Evolutionary conservation across 1,284 basidiomycete genomes (phyloP).

Genomic region (Cutaneotrichosporon sp.): DNA sequence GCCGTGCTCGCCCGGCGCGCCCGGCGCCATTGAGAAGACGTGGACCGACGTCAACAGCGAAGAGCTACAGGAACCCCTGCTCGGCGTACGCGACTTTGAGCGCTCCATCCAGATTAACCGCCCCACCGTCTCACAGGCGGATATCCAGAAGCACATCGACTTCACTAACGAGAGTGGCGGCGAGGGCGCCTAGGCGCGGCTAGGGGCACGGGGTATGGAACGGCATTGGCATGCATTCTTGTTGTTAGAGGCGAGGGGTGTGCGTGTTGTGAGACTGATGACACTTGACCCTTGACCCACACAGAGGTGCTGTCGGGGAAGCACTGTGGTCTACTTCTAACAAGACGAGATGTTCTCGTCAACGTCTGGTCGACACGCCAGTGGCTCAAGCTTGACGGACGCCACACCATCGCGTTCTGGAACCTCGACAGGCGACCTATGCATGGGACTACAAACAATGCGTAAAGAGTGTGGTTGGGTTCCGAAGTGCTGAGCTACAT

Average conservation of each 20-base stretch:
- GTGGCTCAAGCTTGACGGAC: too few species aligned
- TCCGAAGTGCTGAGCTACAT: too few species aligned
- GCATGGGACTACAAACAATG: too few species aligned
- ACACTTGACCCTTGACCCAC: too few species aligned
- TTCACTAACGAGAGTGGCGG: slow-evolving; percentile 75
- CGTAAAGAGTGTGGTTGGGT: too few species aligned
- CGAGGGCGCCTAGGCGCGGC: slow-evolving; percentile 2
- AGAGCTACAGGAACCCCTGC: slow-evolving; percentile 78
- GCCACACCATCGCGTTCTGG: too few species aligned
- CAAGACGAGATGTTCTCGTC: too few species aligned
- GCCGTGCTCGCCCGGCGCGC: slow-evolving; percentile 91
- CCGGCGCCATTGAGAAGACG: slow-evolving; percentile 76
- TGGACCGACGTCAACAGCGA: slow-evolving; percentile 93
- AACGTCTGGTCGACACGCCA: too few species aligned
- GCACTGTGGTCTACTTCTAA: too few species aligned
- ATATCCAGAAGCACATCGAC: slow-evolving; percentile 83
- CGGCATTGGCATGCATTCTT: neutral
- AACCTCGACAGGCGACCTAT: too few species aligned
- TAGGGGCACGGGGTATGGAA: neutral
- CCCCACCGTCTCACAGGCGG: slow-evolving; percentile 82
- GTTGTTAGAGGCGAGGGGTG: neutral
- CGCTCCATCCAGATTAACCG: slow-evolving; percentile 73
- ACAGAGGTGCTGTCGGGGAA: too few species aligned
- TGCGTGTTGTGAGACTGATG: too few species aligned
- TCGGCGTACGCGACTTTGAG: slow-evolving; percentile 76